A percentile compares a stretch with the other conserved stretches of the same genome.
phyloP scores from a whole-genome alignment of 805 yeast species.

The Teunomyces kruisii region DNA sequence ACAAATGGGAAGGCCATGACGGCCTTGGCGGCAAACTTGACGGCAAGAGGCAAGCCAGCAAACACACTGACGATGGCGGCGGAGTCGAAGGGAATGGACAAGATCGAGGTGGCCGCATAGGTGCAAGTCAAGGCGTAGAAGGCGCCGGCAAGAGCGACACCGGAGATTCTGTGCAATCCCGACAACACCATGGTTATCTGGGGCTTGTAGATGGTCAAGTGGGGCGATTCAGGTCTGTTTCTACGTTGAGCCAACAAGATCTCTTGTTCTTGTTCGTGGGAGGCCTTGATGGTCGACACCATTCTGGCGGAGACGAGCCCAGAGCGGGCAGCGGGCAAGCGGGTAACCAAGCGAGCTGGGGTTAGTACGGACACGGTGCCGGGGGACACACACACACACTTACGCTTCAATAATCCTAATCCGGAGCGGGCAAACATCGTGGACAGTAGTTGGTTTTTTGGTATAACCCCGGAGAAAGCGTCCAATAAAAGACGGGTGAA shows the following conservation, averaged over 20 bases:
- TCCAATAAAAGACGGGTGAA: conserved; percentile 10
- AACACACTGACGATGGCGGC: conserved; percentile 52
- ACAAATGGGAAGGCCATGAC: conserved; percentile 79
- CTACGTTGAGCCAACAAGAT: conserved; percentile 78
- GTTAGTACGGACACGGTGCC: conserved; percentile 12
- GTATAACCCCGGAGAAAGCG: conserved; percentile 8
- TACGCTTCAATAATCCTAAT: conserved; percentile 30
- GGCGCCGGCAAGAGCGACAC: conserved; percentile 75
- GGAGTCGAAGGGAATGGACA: conserved; percentile 57
- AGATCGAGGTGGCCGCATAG: conserved; percentile 66
- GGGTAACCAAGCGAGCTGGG: conserved; percentile 12
- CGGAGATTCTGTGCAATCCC: conserved; percentile 81
- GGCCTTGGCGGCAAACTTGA: conserved; percentile 66
- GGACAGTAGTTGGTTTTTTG: conserved; percentile 1
- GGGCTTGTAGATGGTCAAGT: conserved; percentile 84
- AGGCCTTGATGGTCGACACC: conserved; percentile 42
- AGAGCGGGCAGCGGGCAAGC: conserved; percentile 8
- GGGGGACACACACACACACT: conserved; percentile 8
- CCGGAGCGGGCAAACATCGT: conserved; percentile 36
- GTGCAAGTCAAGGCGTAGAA: conserved; percentile 76
- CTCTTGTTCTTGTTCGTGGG: conserved; percentile 63
- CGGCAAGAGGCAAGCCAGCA: conserved; percentile 62
- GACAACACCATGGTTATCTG: conserved; percentile 86
- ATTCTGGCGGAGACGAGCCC: conserved; percentile 5
- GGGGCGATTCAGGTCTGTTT: conserved; percentile 89